phyloP scores from a whole-genome alignment of 768 basidiomycete genomes.

The Dioszegia hungarica region DNA sequence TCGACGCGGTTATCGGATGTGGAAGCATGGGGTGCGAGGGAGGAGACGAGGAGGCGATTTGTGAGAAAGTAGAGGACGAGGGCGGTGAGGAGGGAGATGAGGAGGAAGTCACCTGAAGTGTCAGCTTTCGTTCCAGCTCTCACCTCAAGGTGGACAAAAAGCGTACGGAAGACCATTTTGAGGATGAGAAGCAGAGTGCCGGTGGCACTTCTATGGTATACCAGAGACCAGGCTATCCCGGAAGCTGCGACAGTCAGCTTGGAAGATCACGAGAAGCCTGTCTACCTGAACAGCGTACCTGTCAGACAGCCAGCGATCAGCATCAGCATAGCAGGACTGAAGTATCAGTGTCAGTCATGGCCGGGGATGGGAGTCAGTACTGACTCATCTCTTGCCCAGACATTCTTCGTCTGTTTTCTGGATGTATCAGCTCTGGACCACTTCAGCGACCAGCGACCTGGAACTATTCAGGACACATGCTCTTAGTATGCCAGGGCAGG shows the following conservation, averaged over 20 bases:
- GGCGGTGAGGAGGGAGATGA: slow-evolving; percentile 68
- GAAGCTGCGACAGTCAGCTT: slow-evolving; percentile 55
- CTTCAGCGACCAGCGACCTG: too few species aligned
- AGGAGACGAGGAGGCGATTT: slow-evolving; percentile 66
- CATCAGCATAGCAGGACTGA: slow-evolving; percentile 75
- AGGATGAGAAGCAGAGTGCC: slow-evolving; percentile 63
- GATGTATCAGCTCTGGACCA: not conserved
- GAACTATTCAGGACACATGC: too few species aligned
- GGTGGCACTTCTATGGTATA: slow-evolving; percentile 63
- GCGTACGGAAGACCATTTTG: slow-evolving; percentile 70
- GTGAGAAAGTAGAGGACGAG: slow-evolving; percentile 60
- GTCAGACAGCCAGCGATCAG: slow-evolving; percentile 73
- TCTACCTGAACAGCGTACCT: slow-evolving; percentile 53
- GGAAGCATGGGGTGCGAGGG: slow-evolving; percentile 32
- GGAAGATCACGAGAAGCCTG: not conserved
- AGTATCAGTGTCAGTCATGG: slow-evolving; percentile 1
- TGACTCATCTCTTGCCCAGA: slow-evolving; percentile 88
- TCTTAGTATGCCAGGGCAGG: too few species aligned
- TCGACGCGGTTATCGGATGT: slow-evolving; percentile 65
- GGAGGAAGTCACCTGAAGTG: slow-evolving; percentile 63
- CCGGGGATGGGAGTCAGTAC: not conserved
- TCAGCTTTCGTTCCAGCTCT: not conserved
- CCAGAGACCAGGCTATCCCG: slow-evolving; percentile 77
- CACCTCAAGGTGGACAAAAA: not conserved
- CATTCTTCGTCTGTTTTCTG: slow-evolving; percentile 85